Evolutionary conservation across 75 land plant genomes (phyloP).

Genomic region (Azolla pinnata): DNA sequence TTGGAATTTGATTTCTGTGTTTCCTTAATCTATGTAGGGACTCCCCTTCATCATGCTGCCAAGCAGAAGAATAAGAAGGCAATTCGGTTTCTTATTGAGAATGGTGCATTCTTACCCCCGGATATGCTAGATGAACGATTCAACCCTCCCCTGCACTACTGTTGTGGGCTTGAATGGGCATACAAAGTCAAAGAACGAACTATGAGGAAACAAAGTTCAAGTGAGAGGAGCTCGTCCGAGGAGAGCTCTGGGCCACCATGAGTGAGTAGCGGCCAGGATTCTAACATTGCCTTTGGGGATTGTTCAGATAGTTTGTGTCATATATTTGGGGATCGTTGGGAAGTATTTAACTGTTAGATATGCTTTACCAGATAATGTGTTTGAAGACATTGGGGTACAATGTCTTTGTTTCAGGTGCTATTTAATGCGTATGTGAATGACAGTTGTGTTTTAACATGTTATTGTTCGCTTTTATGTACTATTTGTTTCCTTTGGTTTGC

Average conservation of each 20-base stretch:
- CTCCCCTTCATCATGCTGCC: conserved; percentile 91
- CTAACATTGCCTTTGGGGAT: too few relatives aligned
- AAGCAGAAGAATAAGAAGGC: conserved; percentile 74
- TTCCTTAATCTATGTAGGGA: conserved; percentile 49
- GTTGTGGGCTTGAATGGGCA: conserved; percentile 85
- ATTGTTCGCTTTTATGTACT: too few relatives aligned
- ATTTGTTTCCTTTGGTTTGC: too few relatives aligned
- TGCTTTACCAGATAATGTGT: too few relatives aligned
- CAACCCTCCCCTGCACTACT: conserved; percentile 96
- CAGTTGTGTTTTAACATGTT: too few relatives aligned
- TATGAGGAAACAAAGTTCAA: conserved; percentile 1
- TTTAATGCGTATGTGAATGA: too few relatives aligned
- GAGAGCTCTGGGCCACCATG: conserved; percentile 2
- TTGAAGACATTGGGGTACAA: too few relatives aligned
- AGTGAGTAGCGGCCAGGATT: too few relatives aligned
- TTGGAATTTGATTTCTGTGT: not conserved
- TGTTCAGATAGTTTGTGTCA: too few relatives aligned
- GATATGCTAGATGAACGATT: conserved; percentile 76
- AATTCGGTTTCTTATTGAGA: conserved; percentile 70
- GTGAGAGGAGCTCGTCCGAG: conserved; percentile 6
- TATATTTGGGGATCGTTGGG: too few relatives aligned
- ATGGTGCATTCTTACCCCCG: conserved; percentile 84
- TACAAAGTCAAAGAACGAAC: conserved; percentile 37
- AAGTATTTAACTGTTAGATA: too few relatives aligned
- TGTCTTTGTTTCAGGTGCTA: too few relatives aligned